Evolutionary conservation across 2,329 filamentous ascomycete species (phyloP).

Genomic region (Diaporthe ampelina): DNA sequence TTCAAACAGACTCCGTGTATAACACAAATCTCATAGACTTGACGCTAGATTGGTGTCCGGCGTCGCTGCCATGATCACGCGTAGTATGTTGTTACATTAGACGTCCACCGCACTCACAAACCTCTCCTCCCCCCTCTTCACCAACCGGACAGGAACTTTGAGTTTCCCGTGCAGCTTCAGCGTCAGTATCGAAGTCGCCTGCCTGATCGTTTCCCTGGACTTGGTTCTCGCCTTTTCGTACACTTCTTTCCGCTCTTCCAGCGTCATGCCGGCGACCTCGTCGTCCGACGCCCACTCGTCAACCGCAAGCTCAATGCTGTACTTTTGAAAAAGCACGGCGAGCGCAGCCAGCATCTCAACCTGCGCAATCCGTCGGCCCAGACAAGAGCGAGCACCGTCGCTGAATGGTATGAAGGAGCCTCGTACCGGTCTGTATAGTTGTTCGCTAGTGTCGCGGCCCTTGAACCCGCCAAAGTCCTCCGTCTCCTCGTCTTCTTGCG

Average conservation of each 20-base stretch:
- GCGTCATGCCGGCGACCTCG: slow-evolving; percentile 66
- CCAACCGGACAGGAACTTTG: slow-evolving; percentile 76
- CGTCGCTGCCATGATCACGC: not conserved
- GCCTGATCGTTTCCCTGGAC: slow-evolving; percentile 64
- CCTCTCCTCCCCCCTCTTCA: slow-evolving; percentile 77
- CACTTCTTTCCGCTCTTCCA: slow-evolving; percentile 60
- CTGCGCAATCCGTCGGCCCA: slow-evolving; percentile 71
- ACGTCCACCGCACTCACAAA: slow-evolving; percentile 65
- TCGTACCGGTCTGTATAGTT: slow-evolving; percentile 71
- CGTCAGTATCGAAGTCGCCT: slow-evolving; percentile 76
- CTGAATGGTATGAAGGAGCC: slow-evolving; percentile 72
- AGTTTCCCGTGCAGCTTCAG: slow-evolving; percentile 75
- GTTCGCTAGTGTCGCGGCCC: slow-evolving; percentile 72
- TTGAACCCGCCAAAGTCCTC: slow-evolving; percentile 72
- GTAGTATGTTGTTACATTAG: not conserved
- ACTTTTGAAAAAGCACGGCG: slow-evolving; percentile 68
- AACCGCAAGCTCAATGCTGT: slow-evolving; percentile 80
- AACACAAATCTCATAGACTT: not conserved
- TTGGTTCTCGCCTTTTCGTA: slow-evolving; percentile 73
- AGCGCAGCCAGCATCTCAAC: slow-evolving; percentile 70
- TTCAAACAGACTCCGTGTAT: not conserved
- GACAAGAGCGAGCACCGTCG: slow-evolving; percentile 69
- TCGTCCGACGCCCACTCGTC: slow-evolving; percentile 69
- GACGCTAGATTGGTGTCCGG: not conserved
- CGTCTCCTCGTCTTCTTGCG: slow-evolving; percentile 46